Conservation (phyloP, 768 basidiomycete species). For the Boletus subparvulus region DNA sequence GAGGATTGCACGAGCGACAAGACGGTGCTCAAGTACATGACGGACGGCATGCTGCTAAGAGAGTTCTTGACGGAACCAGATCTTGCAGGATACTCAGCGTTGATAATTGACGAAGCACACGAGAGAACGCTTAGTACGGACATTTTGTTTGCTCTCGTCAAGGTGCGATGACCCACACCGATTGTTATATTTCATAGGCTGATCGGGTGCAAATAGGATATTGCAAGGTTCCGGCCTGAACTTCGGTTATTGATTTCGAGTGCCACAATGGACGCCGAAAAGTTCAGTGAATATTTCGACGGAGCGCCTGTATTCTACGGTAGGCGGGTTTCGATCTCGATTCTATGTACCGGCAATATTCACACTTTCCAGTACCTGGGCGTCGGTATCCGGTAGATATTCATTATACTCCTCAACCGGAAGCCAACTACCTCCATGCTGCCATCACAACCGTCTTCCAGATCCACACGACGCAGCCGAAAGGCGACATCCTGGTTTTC, state of each 20-base stretch:
- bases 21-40: conserved; percentile 99
- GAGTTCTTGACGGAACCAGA: conserved; percentile 98
- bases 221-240: conserved; percentile 94
- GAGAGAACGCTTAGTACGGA: conserved; percentile 98
- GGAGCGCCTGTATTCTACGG: conserved; percentile 93
- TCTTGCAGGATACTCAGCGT: conserved; percentile 87
- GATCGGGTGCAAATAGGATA: conserved; percentile 61
- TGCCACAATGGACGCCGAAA: conserved; percentile 96
- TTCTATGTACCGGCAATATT: not conserved
- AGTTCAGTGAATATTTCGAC: conserved; percentile 98
- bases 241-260: conserved; percentile 90
- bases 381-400: conserved; percentile 97
- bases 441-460: conserved; percentile 99
- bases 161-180: conserved; percentile 59
- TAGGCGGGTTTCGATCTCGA: conserved; percentile 35
- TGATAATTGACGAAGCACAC: conserved; percentile 99
- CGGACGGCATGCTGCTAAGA: conserved; percentile 96
- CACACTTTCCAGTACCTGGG: conserved; percentile 71
- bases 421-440: conserved; percentile 98
- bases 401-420: conserved; percentile 98
- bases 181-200: conserved; percentile 20
- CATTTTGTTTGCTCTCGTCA: conserved; percentile 96
- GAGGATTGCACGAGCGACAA: conserved; percentile 99
- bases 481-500: conserved; percentile 97
- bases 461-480: conserved; percentile 97